Percentiles rank a stretch among this genome's conserved stretches.
These are phyloP conservation scores for Fomitopsis palustris DNA, from an alignment of 1,284 basidiomycete genomes.

Conservation along the genomic window DNA sequence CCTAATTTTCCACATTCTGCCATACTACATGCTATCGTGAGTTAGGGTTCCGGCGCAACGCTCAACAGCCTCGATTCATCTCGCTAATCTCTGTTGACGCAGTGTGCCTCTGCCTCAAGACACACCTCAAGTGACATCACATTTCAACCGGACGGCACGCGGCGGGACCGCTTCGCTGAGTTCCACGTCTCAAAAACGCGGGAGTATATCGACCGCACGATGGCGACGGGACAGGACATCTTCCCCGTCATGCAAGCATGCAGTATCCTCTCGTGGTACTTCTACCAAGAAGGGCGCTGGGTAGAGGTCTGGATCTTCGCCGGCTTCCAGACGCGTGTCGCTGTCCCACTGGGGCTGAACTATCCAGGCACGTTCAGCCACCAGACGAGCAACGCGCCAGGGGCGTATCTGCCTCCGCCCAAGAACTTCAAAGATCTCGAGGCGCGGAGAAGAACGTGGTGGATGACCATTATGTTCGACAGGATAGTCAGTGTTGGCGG, in stretches of 20 bases:
- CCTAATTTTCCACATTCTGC: conserved; percentile 78
- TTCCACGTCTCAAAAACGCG: conserved; percentile 82
- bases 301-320: conserved; percentile 89
- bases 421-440: conserved; percentile 72
- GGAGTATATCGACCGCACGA: conserved; percentile 78
- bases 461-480: conserved; percentile 84
- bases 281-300: conserved; percentile 85
- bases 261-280: conserved; percentile 81
- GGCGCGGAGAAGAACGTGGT: conserved; percentile 76
- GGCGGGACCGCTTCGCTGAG: conserved; percentile 77
- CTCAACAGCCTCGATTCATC: not conserved
- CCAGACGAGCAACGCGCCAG: conserved; percentile 61
- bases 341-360: conserved; percentile 75
- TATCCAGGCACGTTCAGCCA: conserved; percentile 73
- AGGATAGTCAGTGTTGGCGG: conserved; percentile 83
- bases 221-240: conserved; percentile 81
- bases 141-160: conserved; percentile 65
- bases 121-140: conserved; percentile 71
- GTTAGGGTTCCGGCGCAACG: conserved; percentile 5
- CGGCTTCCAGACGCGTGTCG: conserved; percentile 81
- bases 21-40: conserved; percentile 77
- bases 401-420: conserved; percentile 76
- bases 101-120: conserved; percentile 83
- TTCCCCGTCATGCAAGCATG: conserved; percentile 83
- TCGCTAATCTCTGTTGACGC: not conserved